Evolutionary conservation across 768 basidiomycete genomes (phyloP).

Genomic region (Amylocystis lapponica): DNA sequence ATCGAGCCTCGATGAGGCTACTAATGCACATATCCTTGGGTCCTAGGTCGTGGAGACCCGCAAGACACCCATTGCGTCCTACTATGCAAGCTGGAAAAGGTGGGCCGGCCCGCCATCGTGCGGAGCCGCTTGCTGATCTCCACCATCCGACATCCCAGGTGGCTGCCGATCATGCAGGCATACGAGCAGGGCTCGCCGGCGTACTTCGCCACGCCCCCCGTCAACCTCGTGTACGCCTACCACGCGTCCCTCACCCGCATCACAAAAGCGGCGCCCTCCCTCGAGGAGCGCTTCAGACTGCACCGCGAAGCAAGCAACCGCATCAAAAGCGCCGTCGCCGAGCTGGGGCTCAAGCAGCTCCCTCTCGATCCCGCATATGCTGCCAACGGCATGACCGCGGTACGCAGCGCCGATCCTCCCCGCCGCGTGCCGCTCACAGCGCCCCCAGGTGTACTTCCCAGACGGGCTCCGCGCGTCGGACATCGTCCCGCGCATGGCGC

Average conservation of each 20-base stretch:
- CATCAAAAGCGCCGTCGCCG: constrained; percentile 60
- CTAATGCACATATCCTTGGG: too few relatives aligned
- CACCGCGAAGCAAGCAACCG: constrained; percentile 66
- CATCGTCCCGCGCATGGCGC: constrained; percentile 66
- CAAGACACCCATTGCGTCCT: constrained; percentile 60
- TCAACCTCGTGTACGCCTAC: constrained; percentile 91
- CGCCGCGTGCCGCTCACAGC: neutral
- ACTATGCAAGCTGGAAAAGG: constrained; percentile 91
- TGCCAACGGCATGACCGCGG: constrained; percentile 95
- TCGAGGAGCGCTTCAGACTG: constrained; percentile 71
- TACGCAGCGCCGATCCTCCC: constrained; percentile 26
- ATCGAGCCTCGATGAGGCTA: constrained; percentile 1
- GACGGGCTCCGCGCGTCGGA: constrained; percentile 73
- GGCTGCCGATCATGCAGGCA: constrained; percentile 91
- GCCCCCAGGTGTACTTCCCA: constrained; percentile 70
- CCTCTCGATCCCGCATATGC: constrained; percentile 54
- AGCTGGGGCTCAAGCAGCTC: constrained; percentile 70
- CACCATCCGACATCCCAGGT: constrained; percentile 35
- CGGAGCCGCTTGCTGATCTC: neutral
- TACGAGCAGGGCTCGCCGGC: constrained; percentile 79
- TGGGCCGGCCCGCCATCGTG: constrained; percentile 24
- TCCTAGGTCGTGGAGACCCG: constrained; percentile 61
- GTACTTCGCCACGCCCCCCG: constrained; percentile 95
- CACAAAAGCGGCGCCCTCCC: constrained; percentile 51
- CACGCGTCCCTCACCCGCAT: constrained; percentile 76